phyloP scores from a whole-genome alignment of 768 basidiomycete species.

The Hypholoma fasciculare region DNA sequence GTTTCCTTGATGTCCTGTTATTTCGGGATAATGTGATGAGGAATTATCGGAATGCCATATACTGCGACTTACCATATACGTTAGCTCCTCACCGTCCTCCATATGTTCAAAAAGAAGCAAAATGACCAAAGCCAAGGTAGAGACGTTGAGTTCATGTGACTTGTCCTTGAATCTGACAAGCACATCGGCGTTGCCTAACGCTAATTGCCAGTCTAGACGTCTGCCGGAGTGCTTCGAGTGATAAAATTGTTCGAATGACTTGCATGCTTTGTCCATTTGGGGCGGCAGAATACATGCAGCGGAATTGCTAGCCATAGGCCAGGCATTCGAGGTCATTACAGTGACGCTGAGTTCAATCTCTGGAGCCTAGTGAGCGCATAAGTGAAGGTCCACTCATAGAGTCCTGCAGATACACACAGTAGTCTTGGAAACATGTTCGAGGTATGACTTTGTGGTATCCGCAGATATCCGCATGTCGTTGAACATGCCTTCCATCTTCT shows the following conservation, averaged over 20 bases:
- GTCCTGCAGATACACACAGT: slow-evolving; percentile 47
- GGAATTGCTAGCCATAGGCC: slow-evolving; percentile 79
- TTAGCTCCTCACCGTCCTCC: slow-evolving; percentile 65
- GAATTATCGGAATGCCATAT: no score
- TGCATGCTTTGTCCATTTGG: slow-evolving; percentile 60
- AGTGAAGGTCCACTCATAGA: slow-evolving; percentile 6
- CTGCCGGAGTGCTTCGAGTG: slow-evolving; percentile 87
- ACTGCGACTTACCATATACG: slow-evolving; percentile 61
- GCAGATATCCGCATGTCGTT: slow-evolving; percentile 89
- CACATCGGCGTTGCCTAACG: slow-evolving; percentile 89
- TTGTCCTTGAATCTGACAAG: slow-evolving; percentile 75
- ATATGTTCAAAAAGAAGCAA: slow-evolving; percentile 84
- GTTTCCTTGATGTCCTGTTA: slow-evolving; percentile 79
- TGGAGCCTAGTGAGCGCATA: slow-evolving; percentile 51
- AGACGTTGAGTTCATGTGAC: slow-evolving; percentile 89
- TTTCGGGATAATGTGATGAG: background rate
- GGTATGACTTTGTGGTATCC: slow-evolving; percentile 81
- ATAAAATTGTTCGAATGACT: slow-evolving; percentile 89
- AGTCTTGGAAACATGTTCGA: slow-evolving; percentile 54
- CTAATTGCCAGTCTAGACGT: slow-evolving; percentile 89
- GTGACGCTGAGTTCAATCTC: slow-evolving; percentile 82
- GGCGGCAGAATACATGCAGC: slow-evolving; percentile 69
- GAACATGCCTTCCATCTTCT: slow-evolving; percentile 99
- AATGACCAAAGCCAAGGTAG: slow-evolving; percentile 86
- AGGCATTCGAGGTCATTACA: slow-evolving; percentile 96